Evolutionary conservation across 495 filamentous ascomycete species (phyloP).

Genomic region (Podospora sp.): DNA sequence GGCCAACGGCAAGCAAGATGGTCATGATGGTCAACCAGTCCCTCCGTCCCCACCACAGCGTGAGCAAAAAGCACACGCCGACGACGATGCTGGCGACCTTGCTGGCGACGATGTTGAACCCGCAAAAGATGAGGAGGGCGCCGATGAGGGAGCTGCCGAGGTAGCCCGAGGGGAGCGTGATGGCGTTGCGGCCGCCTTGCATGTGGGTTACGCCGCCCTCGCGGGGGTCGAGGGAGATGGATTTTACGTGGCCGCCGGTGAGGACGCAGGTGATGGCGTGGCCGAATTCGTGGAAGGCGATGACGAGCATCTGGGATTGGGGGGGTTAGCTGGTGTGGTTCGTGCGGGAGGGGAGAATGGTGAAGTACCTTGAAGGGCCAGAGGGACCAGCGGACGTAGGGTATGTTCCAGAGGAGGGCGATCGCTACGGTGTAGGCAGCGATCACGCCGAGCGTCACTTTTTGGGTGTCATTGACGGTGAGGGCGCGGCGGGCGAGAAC

Average conservation of each 20-base stretch:
- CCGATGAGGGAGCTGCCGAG: slow-evolving; percentile 75
- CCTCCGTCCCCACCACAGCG: slow-evolving; percentile 75
- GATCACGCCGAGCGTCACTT: slow-evolving; percentile 66
- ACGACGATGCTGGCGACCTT: slow-evolving; percentile 74
- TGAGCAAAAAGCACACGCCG: slow-evolving; percentile 73
- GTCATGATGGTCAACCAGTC: slow-evolving; percentile 78
- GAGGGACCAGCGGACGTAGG: slow-evolving; percentile 69
- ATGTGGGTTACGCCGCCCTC: slow-evolving; percentile 78
- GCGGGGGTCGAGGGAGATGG: slow-evolving; percentile 62
- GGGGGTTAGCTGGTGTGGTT: slow-evolving; percentile 27
- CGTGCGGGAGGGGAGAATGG: background rate
- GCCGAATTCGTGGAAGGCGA: slow-evolving; percentile 82
- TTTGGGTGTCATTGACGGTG: slow-evolving; percentile 69
- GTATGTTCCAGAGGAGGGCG: slow-evolving; percentile 76
- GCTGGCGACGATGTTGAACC: slow-evolving; percentile 77
- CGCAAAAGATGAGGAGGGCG: slow-evolving; percentile 75
- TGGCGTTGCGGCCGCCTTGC: slow-evolving; percentile 71
- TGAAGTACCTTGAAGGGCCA: slow-evolving; percentile 79
- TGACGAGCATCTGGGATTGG: slow-evolving; percentile 67
- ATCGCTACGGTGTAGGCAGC: slow-evolving; percentile 72
- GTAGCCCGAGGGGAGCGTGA: slow-evolving; percentile 79
- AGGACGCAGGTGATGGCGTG: slow-evolving; percentile 73
- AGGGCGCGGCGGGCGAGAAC: slow-evolving; percentile 53
- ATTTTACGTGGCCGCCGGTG: slow-evolving; percentile 72
- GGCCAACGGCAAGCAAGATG: slow-evolving; percentile 65